Conservation (phyloP, 805 yeast genomes). For the Wickerhamomyces bisporus region DNA sequence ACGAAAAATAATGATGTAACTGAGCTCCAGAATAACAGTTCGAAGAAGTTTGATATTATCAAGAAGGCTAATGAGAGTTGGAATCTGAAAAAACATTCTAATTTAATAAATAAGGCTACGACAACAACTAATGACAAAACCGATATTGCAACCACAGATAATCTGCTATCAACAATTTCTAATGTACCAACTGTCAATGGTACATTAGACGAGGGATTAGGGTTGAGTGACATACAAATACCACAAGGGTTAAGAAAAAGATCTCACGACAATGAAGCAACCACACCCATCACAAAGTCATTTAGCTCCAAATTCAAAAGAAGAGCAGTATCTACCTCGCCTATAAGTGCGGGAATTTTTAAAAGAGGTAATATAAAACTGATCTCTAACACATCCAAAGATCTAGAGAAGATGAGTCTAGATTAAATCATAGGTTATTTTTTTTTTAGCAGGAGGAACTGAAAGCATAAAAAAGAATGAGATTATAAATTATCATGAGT, state of each 20-base stretch:
- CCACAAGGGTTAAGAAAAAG: conserved; percentile 16
- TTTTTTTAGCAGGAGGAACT: no score
- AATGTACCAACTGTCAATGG: no score
- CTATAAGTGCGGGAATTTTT: conserved; percentile 15
- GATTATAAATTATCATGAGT: no score
- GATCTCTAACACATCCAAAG: conserved; percentile 19
- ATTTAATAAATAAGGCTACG: neutral
- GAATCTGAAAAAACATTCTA: conserved; percentile 18
- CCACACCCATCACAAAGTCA: neutral
- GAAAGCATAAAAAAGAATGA: neutral
- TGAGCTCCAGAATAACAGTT: conserved; percentile 3
- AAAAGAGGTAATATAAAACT: conserved; percentile 18
- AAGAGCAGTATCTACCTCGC: conserved; percentile 25
- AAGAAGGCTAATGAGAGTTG: conserved; percentile 24
- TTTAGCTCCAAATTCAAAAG: conserved; percentile 12
- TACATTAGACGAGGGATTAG: no score
- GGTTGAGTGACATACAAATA: neutral
- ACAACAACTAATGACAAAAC: neutral
- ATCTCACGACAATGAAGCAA: conserved; percentile 15
- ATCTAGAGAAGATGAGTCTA: conserved; percentile 22
- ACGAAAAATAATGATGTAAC: conserved; percentile 3
- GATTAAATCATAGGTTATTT: neutral
- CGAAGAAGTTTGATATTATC: conserved; percentile 23
- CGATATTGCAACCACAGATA: no score
- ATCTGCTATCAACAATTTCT: no score